Evolutionary conservation across 1,139 yeast genomes (phyloP), one percentile per base, ranked within the genome.

Genomic region (Blastobotrys ciferrii): DNA sequence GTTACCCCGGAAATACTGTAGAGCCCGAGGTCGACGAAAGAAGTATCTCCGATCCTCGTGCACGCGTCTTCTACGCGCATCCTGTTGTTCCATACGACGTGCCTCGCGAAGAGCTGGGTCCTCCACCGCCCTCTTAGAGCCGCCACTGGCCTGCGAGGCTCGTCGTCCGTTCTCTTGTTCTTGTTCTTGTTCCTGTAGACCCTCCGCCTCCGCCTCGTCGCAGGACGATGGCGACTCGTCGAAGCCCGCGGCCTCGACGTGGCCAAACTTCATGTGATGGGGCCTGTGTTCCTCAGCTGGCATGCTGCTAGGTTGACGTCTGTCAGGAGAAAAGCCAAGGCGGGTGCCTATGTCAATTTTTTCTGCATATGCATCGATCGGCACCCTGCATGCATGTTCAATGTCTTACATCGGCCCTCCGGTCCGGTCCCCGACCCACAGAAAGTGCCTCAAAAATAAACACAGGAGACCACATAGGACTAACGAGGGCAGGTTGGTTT

Each of bases 1-100:
- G 0, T 84, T 85, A 49, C 81, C 74, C 56, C 79, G 72, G 66
- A 80, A 81, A 59, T 77, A 81, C 58, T 82, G 81, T 50, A 81
- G 66, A 0, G 86, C 87, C 58, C 78, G 77, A 0, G 87, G 87
- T 40, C 70, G 66, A 15, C 37, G 6, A 13, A 33, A 33, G 12
- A 33, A 33, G n/a, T 33, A 33, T 3, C 37, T 18, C 7, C 37
- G 37, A 6, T 33, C n/a, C 12, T 33, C 37, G 20, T 33, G 37
- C 20, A 33, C 19, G 7, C 20, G 6, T 4, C 37, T 18, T 3
- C 17, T 18, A 6, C 37, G 37, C 20, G 37, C 37, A 13, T 33
- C 37, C 18, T 33, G 37, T 7, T 9, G 19, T 20, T 33, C 37
- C 19, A 33, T 3, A 6, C 17, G 4, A 20, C 37, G 37, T 9